Conservation (phyloP, 2,329 filamentous ascomycete species). For the Venturiaceae sp. region DNA sequence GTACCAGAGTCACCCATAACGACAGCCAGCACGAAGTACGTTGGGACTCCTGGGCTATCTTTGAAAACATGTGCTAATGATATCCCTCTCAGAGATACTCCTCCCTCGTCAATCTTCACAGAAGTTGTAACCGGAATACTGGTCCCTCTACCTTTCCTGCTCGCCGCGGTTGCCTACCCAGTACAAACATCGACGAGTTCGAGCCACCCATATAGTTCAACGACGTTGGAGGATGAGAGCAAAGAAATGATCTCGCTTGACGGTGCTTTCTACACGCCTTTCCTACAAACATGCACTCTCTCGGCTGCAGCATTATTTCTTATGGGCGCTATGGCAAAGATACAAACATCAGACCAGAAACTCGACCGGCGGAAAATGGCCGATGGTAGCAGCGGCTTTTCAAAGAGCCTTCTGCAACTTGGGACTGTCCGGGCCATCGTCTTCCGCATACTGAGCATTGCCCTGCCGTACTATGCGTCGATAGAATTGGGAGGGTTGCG, state of each 20-base stretch:
- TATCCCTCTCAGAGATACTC: not conserved
- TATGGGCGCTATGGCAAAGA: constrained; percentile 29
- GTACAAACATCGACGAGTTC: not conserved
- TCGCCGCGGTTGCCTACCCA: constrained; percentile 36
- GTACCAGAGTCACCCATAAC: constrained; percentile 18
- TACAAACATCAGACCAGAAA: constrained; percentile 17
- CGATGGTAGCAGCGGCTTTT: not conserved
- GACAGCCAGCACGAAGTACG: not conserved
- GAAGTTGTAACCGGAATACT: constrained; percentile 42
- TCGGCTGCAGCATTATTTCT: constrained; percentile 36
- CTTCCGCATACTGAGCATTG: constrained; percentile 26
- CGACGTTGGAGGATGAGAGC: not conserved
- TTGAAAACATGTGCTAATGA: not conserved
- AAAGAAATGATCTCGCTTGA: not conserved
- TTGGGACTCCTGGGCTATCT: not conserved
- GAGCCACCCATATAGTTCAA: not conserved
- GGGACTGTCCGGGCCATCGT: not conserved
- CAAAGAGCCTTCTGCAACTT: constrained; percentile 13
- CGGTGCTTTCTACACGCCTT: constrained; percentile 14
- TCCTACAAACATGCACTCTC: constrained; percentile 35
- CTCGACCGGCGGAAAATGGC: constrained; percentile 10
- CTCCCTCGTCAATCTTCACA: not conserved
- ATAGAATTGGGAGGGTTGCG: constrained; percentile 45
- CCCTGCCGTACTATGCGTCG: constrained; percentile 46
- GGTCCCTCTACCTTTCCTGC: constrained; percentile 37